phyloP scores from a whole-genome alignment of 768 basidiomycete genomes.

The Trametes maxima region DNA sequence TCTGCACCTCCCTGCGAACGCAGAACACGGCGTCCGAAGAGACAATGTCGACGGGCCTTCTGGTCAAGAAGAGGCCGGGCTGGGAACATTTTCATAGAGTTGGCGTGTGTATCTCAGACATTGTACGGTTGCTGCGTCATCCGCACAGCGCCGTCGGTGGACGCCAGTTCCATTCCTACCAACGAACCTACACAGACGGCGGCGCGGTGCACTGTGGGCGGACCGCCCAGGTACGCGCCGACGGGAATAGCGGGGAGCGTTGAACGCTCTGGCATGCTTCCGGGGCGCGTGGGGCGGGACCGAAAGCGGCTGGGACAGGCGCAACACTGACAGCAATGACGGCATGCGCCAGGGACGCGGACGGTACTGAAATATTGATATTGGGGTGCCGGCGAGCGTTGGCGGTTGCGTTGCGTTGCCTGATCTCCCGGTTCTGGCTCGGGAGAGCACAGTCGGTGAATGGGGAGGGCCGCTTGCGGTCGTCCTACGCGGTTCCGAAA shows the following conservation, averaged over 20 bases:
- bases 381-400: background rate
- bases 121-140: too few species aligned
- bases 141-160: too few species aligned
- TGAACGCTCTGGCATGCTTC: slow-evolving; percentile 5
- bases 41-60: too few species aligned
- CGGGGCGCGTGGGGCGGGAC: slow-evolving; percentile 6
- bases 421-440: background rate
- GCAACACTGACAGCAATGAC: background rate
- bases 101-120: too few species aligned
- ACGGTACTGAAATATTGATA: background rate
- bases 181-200: background rate
- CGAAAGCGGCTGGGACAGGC: background rate
- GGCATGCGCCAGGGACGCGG: background rate
- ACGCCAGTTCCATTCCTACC: too few species aligned
- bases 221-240: slow-evolving; percentile 4
- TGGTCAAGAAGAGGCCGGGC: too few species aligned
- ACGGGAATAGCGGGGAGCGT: slow-evolving; percentile 1
- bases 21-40: too few species aligned
- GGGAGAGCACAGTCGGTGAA: background rate
- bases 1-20: too few species aligned
- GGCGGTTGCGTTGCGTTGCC: slow-evolving; percentile 1
- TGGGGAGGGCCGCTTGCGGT: background rate
- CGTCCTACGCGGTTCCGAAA: background rate
- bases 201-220: background rate
- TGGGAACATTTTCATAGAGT: too few species aligned